These are phyloP conservation scores for Aegilops umbellulata DNA, from an alignment of 176 grass and related monocot species.

Conservation along the genomic window DNA sequence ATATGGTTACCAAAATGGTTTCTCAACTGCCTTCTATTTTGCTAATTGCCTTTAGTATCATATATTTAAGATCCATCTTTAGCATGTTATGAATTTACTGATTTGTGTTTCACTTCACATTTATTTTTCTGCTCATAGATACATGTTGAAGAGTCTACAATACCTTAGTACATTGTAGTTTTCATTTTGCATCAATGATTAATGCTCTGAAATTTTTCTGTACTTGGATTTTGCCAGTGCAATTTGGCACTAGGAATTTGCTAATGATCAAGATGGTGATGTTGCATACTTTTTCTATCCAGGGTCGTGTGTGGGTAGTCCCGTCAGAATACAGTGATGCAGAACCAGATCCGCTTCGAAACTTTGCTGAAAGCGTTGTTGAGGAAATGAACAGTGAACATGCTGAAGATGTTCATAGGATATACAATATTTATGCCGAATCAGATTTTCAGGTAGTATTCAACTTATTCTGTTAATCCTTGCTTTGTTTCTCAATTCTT, in stretches of 20 bases:
- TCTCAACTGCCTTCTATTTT: background rate
- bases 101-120: background rate
- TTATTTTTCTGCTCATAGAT: background rate
- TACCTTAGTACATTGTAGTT: background rate
- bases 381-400: slow-evolving; percentile 82
- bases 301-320: slow-evolving; percentile 83
- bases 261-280: background rate
- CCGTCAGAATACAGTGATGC: slow-evolving; percentile 71
- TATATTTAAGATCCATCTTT: slow-evolving; percentile 1
- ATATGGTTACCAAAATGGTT: background rate
- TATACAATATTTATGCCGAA: slow-evolving; percentile 79
- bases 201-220: background rate
- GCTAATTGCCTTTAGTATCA: background rate
- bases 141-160: background rate
- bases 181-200: background rate
- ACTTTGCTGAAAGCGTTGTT: slow-evolving; percentile 80
- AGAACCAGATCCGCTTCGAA: slow-evolving; percentile 84
- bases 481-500: slow-evolving; percentile 6
- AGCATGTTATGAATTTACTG: background rate
- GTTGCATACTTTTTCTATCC: slow-evolving; percentile 10
- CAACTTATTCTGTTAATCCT: slow-evolving; percentile 8
- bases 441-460: slow-evolving; percentile 81
- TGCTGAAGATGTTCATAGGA: slow-evolving; percentile 69
- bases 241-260: background rate
- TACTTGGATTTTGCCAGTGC: background rate